phyloP scores from a whole-genome alignment of 2,329 filamentous ascomycete genomes.

The Fusarium verticillioides region DNA sequence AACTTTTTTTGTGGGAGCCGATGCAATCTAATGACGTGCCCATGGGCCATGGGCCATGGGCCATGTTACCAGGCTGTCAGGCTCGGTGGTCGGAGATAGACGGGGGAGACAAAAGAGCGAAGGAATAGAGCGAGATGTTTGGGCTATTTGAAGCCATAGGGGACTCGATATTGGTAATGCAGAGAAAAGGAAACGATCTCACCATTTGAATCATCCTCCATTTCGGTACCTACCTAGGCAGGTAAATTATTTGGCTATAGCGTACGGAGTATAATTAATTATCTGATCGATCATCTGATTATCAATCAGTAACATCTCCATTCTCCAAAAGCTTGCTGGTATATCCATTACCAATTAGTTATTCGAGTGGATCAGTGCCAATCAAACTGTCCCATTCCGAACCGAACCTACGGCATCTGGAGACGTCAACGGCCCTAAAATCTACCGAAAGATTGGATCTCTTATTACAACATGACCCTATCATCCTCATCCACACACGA shows the following conservation, averaged over 20 bases:
- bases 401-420: conserved; percentile 25
- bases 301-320: conserved; percentile 28
- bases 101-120: conserved; percentile 31
- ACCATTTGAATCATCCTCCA: not conserved
- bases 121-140: conserved; percentile 23
- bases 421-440: conserved; percentile 32
- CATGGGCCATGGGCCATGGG: conserved; percentile 13
- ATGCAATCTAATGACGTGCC: conserved; percentile 28
- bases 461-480: conserved; percentile 25
- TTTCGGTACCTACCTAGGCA: not conserved
- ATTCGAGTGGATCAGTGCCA: conserved; percentile 19
- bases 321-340: not conserved
- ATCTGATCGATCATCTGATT: conserved; percentile 28
- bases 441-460: conserved; percentile 17
- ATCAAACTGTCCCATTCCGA: conserved; percentile 13
- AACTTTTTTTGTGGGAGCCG: conserved; percentile 12
- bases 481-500: conserved; percentile 15
- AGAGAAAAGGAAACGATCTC: not conserved
- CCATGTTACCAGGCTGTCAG: not conserved
- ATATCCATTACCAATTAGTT: conserved; percentile 18
- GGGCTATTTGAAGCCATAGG: conserved; percentile 8
- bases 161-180: not conserved
- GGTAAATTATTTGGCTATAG: not conserved
- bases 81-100: conserved; percentile 35
- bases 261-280: not conserved